A percentile compares a stretch with the other conserved stretches of the same genome.
Conservation (phyloP, 1,284 basidiomycete genomes). For the Sporisorium scitamineum region DNA sequence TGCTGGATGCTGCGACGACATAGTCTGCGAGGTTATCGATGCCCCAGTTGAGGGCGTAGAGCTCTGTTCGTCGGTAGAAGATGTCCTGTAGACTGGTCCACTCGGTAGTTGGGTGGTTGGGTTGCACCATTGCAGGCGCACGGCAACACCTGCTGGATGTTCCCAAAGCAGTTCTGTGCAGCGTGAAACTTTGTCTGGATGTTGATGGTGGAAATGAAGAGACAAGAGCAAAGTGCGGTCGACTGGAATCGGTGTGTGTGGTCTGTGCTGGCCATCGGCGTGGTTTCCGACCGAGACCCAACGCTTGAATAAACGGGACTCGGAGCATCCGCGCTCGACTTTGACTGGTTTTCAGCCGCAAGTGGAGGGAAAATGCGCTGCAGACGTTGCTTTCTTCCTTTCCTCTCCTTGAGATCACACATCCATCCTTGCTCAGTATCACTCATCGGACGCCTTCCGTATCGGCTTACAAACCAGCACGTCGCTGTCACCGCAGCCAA, state of each 20-base stretch:
- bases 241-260: not conserved
- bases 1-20: slow-evolving; percentile 81
- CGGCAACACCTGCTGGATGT: not conserved
- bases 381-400: not conserved
- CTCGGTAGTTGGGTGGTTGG: slow-evolving; percentile 55
- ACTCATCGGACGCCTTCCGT: not conserved
- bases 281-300: not conserved
- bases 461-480: slow-evolving; percentile 2
- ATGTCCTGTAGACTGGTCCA: slow-evolving; percentile 65
- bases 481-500: slow-evolving; percentile 11
- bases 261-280: slow-evolving; percentile 12
- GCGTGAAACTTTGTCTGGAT: not conserved
- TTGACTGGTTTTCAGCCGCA: no score
- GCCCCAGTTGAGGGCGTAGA: slow-evolving; percentile 86
- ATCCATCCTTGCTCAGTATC: not conserved
- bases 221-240: not conserved
- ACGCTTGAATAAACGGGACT: slow-evolving; percentile 1
- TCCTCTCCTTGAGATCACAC: not conserved
- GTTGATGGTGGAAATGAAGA: not conserved
- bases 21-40: slow-evolving; percentile 84
- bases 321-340: slow-evolving; percentile 1
- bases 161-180: not conserved
- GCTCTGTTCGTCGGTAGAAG: slow-evolving; percentile 76
- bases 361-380: slow-evolving; percentile 9
- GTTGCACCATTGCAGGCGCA: slow-evolving; percentile 30